Conservation (phyloP, 176 grass and related monocot genomes). For the Poa annua region DNA sequence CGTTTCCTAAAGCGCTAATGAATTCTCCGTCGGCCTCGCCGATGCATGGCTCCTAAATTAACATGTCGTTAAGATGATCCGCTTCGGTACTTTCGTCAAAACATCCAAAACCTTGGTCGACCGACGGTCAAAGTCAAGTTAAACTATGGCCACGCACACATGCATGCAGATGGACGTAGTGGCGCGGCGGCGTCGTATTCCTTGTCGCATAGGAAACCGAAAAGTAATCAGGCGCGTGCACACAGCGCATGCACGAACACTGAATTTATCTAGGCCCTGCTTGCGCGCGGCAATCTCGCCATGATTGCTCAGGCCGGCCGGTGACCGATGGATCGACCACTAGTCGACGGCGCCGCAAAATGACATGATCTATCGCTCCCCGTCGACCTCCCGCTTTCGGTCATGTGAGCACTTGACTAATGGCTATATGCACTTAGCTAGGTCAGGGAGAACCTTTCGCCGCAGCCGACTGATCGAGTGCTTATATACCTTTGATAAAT, state of each 20-base stretch:
- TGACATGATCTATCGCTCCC: not conserved
- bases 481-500: not conserved
- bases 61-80: not conserved
- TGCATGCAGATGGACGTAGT: not conserved
- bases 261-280: not conserved
- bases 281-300: not conserved
- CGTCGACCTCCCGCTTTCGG: conserved; percentile 18
- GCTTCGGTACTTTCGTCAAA: not conserved
- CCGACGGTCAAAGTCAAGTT: conserved; percentile 1
- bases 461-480: conserved; percentile 10
- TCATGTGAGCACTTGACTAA: conserved; percentile 44
- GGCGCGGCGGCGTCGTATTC: not conserved
- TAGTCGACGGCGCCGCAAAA: conserved; percentile 38
- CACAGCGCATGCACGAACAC: not conserved
- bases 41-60: no score
- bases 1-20: no score
- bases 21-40: no score
- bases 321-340: not conserved
- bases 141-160: not conserved
- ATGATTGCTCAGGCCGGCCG: not conserved
- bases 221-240: not conserved
- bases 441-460: not conserved
- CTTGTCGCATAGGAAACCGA: not conserved
- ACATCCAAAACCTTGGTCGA: not conserved
- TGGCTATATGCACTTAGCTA: not conserved